Base-by-base conservation (phyloP, 345 rosid genomes). In the Euphorbia pulcherrima region DNA sequence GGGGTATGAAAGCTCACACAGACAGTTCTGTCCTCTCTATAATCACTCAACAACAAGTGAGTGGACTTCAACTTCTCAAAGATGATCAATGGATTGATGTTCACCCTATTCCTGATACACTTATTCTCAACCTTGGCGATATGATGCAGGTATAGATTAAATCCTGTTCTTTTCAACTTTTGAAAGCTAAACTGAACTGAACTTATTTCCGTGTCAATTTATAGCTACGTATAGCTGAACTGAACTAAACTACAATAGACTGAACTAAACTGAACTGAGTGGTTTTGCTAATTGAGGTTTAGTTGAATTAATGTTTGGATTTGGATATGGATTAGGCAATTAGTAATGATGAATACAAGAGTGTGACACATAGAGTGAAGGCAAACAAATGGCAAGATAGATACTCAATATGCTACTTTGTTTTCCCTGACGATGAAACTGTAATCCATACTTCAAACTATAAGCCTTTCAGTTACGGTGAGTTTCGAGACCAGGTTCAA, bases 141-240 rank as follows among this genome's bases (percentile, higher is more conserved):
- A 90, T 88, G 96, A 85, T 86, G 85, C 92, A 92, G 95, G 95
- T 89, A 16, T n/a, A 7, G n/a, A n/a, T n/a, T n/a, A n/a, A n/a
- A n/a, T n/a, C n/a, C n/a, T n/a, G n/a, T n/a, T n/a, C n/a, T n/a
- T n/a, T n/a, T n/a, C n/a, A n/a, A n/a, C n/a, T n/a, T n/a, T n/a
- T n/a, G n/a, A n/a, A n/a, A n/a, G n/a, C n/a, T n/a, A n/a, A n/a
- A n/a, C n/a, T n/a, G n/a, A n/a, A n/a, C n/a, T n/a, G n/a, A n/a
- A n/a, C n/a, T n/a, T n/a, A n/a, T n/a, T n/a, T n/a, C n/a, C n/a
- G n/a, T n/a, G n/a, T n/a, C n/a, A n/a, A n/a, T n/a, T 2, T 10
- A 13, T 14, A 4, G 33, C 17, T 2, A n/a, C n/a, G n/a, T n/a
- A n/a, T n/a, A n/a, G n/a, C n/a, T n/a, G n/a, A n/a, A n/a, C n/a